Conservation (phyloP, 768 basidiomycete genomes). For the Exidia glandulosa region DNA sequence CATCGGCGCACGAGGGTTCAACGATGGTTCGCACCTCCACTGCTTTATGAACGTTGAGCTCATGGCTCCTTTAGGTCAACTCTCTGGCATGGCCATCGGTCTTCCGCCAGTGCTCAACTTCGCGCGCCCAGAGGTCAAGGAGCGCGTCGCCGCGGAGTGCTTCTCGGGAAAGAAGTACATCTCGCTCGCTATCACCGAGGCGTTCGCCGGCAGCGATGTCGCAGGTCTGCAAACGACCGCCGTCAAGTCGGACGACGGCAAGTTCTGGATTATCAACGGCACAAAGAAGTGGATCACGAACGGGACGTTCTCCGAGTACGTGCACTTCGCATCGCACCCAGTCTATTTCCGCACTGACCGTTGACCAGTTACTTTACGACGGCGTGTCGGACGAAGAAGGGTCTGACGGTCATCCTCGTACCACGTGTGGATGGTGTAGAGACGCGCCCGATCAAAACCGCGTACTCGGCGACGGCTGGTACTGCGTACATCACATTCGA, state of each 20-base stretch:
- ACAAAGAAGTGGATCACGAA: constrained; percentile 98
- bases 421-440: constrained; percentile 60
- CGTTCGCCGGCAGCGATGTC: constrained; percentile 85
- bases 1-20: constrained; percentile 75
- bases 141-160: constrained; percentile 59
- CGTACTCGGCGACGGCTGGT: constrained; percentile 85
- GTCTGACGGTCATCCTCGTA: constrained; percentile 68
- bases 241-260: constrained; percentile 61
- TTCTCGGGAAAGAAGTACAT: constrained; percentile 74
- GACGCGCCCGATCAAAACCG: constrained; percentile 85
- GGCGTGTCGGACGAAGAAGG: constrained; percentile 62
- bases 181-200: constrained; percentile 85
- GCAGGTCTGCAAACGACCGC: constrained; percentile 79
- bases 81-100: constrained; percentile 53
- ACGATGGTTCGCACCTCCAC: constrained; percentile 75
- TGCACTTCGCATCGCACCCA: constrained; percentile 12
- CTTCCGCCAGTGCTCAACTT: constrained; percentile 85
- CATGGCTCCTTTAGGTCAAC: background rate
- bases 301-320: constrained; percentile 62
- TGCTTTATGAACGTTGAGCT: constrained; percentile 4
- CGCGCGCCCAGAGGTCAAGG: constrained; percentile 55
- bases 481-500: constrained; percentile 52
- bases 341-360: constrained; percentile 6
- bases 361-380: constrained; percentile 54
- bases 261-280: constrained; percentile 80